Percentiles rank a stretch among this genome's conserved stretches.
These are phyloP conservation scores for Ensete ventricosum DNA, from an alignment of 176 grass and related monocot genomes.

Conservation along the genomic window DNA sequence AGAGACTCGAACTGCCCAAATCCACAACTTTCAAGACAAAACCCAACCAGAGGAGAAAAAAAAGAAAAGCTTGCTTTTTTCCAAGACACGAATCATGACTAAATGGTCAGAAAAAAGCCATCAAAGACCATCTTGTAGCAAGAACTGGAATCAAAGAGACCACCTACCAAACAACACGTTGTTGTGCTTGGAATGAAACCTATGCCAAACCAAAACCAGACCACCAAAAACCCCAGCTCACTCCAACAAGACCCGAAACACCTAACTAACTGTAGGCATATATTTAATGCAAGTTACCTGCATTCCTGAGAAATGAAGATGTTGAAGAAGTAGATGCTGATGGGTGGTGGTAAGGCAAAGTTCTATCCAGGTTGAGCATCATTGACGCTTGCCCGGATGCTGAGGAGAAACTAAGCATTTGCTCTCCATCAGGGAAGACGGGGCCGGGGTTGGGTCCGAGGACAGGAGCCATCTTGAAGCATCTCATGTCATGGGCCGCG, in stretches of 20 bases:
- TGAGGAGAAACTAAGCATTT: conserved; percentile 55
- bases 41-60: not conserved
- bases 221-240: not conserved
- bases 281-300: conserved; percentile 7
- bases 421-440: conserved; percentile 45
- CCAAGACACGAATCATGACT: not conserved
- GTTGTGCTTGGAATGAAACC: not conserved
- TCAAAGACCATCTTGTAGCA: not conserved
- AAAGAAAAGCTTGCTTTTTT: not conserved
- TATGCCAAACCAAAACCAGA: not conserved
- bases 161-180: conserved; percentile 4
- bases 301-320: conserved; percentile 2
- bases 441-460: conserved; percentile 5
- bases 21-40: not conserved
- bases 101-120: not conserved
- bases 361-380: conserved; percentile 17
- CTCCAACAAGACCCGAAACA: not conserved
- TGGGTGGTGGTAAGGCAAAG: conserved; percentile 24
- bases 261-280: not conserved
- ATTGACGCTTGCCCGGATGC: not conserved
- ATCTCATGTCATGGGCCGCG: not conserved
- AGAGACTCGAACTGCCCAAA: not conserved
- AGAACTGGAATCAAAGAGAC: not conserved
- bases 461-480: not conserved
- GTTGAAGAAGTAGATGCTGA: not conserved